Percentiles rank a stretch among this genome's conserved stretches.
phyloP scores from a whole-genome alignment of 148 eudicot genomes.

The Drosera capensis region DNA sequence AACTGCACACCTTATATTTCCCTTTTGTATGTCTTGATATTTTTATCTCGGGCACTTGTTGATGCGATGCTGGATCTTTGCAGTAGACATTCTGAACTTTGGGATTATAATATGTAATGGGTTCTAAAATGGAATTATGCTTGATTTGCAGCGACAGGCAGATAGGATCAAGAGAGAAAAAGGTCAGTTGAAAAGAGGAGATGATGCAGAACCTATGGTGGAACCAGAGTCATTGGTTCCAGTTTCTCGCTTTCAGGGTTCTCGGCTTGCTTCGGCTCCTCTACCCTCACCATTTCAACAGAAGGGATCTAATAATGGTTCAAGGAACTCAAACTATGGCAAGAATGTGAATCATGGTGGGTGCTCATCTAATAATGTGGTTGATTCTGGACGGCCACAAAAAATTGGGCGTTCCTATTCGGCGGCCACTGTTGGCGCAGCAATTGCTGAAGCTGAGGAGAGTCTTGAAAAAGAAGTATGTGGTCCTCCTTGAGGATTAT shows the following conservation, averaged over 20 bases:
- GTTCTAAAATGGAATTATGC: neutral
- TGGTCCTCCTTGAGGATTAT: constrained; percentile 10
- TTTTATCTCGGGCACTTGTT: too few species aligned
- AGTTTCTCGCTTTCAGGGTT: constrained; percentile 74
- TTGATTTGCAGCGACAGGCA: constrained; percentile 63
- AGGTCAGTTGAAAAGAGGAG: constrained; percentile 66
- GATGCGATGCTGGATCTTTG: too few species aligned
- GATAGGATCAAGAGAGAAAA: constrained; percentile 74
- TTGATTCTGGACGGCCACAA: constrained; percentile 17
- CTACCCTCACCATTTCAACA: constrained; percentile 67
- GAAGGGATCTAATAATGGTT: constrained; percentile 13
- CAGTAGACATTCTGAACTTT: too few species aligned
- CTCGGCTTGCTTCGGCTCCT: constrained; percentile 92
- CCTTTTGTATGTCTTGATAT: too few species aligned
- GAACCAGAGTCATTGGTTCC: constrained; percentile 73
- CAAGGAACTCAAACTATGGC: constrained; percentile 9
- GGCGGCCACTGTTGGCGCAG: constrained; percentile 70
- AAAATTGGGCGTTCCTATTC: constrained; percentile 51
- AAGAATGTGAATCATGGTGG: constrained; percentile 4
- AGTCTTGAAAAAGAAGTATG: constrained; percentile 65
- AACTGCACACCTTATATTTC: too few species aligned
- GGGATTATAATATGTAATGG: too few species aligned
- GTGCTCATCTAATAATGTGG: constrained; percentile 17
- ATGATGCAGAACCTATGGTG: constrained; percentile 57
- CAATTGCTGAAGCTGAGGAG: constrained; percentile 79